These are phyloP conservation scores for Atalantia buxifolia DNA, from an alignment of 345 rosid species.

Conservation along the genomic window DNA sequence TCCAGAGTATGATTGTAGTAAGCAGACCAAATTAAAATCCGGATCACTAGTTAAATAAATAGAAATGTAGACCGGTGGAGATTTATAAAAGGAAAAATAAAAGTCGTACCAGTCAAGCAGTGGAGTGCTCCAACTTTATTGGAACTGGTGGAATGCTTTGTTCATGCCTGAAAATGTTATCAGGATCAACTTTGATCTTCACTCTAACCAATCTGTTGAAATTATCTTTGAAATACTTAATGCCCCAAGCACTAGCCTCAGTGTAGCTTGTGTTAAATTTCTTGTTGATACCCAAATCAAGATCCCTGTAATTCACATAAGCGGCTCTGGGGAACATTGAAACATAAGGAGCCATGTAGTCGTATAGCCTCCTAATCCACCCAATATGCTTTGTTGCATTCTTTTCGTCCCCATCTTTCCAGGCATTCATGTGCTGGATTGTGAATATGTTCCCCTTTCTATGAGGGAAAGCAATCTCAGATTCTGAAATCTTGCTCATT, in stretches of 20 bases:
- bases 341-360: conserved; percentile 9
- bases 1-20: no score
- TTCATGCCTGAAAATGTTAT: not conserved
- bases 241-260: not conserved
- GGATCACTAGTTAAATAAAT: no score
- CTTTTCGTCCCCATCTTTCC: conserved; percentile 6
- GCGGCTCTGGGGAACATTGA: not conserved
- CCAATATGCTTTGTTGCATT: conserved; percentile 6
- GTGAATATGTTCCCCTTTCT: not conserved
- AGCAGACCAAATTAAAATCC: no score
- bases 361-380: conserved; percentile 8
- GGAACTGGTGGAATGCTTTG: not conserved
- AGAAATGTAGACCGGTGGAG: no score
- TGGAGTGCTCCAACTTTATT: not conserved
- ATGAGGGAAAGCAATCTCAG: not conserved
- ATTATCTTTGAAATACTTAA: not conserved
- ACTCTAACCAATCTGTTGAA: conserved; percentile 12
- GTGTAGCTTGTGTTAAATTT: not conserved
- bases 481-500: no score
- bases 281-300: not conserved
- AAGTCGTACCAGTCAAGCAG: not conserved
- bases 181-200: conserved; percentile 16
- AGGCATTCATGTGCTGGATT: not conserved
- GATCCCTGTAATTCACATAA: not conserved
- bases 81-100: no score